Percentiles rank a stretch among this genome's conserved stretches.
Evolutionary conservation across 768 basidiomycete species (phyloP).

Genomic region (Hericium alpestre): DNA sequence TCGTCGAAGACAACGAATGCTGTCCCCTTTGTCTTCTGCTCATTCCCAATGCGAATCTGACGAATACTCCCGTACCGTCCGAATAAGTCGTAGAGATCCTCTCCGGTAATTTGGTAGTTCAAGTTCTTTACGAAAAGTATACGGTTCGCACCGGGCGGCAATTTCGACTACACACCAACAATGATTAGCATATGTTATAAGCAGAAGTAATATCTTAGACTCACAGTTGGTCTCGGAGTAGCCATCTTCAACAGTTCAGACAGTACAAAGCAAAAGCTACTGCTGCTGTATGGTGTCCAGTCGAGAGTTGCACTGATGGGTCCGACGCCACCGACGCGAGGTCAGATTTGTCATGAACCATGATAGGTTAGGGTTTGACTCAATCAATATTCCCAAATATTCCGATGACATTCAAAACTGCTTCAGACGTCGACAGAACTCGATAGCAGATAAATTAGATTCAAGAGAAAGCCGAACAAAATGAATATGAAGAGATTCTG

Average conservation of each 20-base stretch:
- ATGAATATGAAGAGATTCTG: too few relatives aligned
- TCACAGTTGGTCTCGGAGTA: constrained; percentile 58
- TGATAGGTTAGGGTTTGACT: neutral
- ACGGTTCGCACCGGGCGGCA: constrained; percentile 86
- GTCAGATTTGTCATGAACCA: neutral
- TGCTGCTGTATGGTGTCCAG: neutral
- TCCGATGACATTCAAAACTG: too few relatives aligned
- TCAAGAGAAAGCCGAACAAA: too few relatives aligned
- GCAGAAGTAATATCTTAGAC: constrained; percentile 11
- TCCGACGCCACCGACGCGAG: neutral
- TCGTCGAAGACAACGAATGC: constrained; percentile 96
- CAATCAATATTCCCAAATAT: too few relatives aligned
- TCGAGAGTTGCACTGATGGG: neutral
- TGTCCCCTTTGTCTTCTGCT: constrained; percentile 87
- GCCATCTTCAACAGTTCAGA: constrained; percentile 35
- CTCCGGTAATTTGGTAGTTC: constrained; percentile 85
- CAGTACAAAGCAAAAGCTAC: neutral
- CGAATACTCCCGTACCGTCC: constrained; percentile 95
- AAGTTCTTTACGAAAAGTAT: constrained; percentile 91
- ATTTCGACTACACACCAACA: constrained; percentile 46
- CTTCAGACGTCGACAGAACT: neutral
- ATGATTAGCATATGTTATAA: neutral
- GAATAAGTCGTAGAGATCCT: constrained; percentile 93
- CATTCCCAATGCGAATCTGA: constrained; percentile 88
- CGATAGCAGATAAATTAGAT: too few relatives aligned